Conservation (phyloP, 202 grass and related monocot species). For the Elaeis oleifera region DNA sequence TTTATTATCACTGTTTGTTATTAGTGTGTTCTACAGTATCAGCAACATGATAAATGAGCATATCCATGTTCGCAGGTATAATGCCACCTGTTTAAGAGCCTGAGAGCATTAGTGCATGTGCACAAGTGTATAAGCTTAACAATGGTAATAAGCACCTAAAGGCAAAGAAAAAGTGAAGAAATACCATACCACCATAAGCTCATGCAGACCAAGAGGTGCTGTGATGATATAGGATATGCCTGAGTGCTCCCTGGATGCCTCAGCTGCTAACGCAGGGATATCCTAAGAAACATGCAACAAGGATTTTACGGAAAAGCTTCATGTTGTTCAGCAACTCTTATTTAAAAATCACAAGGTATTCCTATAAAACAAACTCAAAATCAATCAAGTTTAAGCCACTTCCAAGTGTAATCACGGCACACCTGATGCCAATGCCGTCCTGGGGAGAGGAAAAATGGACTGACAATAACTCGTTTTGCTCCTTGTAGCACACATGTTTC, state of each 20-base stretch:
- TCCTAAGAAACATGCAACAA: conserved; percentile 45
- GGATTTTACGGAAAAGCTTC: not conserved
- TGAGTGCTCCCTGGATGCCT: conserved; percentile 61
- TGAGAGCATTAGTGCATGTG: not conserved
- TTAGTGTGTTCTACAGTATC: not conserved
- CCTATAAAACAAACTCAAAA: too few species aligned
- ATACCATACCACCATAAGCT: conserved; percentile 81
- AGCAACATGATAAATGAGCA: not conserved
- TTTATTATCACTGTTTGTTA: too few species aligned
- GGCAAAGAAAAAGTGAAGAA: conserved; percentile 17
- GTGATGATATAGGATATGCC: conserved; percentile 70
- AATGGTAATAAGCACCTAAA: not conserved
- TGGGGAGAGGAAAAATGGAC: conserved; percentile 85
- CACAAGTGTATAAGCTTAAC: not conserved
- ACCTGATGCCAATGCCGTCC: conserved; percentile 74
- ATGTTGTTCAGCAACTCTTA: too few species aligned
- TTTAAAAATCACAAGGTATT: too few species aligned
- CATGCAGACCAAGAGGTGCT: conserved; percentile 85
- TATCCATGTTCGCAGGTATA: not conserved
- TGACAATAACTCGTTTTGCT: conserved; percentile 55
- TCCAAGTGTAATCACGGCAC: conserved; percentile 6
- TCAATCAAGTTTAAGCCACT: too few species aligned
- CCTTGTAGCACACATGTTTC: conserved; percentile 61
- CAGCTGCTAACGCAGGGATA: conserved; percentile 75
- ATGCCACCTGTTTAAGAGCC: not conserved